These are phyloP conservation scores for Usnea hakonensis DNA, from an alignment of 495 filamentous ascomycete genomes.

Conservation along the genomic window DNA sequence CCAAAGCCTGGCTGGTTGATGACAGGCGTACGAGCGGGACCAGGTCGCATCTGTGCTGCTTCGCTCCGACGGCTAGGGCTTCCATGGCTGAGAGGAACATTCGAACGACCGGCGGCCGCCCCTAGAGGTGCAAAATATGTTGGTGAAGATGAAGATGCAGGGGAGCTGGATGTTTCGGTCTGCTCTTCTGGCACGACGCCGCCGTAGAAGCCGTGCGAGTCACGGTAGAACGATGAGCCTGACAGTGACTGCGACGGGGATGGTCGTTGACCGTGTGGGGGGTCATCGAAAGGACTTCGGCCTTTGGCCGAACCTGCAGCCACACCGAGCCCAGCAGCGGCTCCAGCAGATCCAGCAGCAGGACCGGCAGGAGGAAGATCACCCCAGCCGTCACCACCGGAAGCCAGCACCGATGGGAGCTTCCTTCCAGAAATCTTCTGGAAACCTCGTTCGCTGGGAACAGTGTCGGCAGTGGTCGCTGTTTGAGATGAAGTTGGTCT, in stretches of 20 bases:
- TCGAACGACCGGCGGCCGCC: conserved; percentile 27
- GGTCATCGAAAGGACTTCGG: conserved; percentile 11
- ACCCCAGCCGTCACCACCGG: conserved; percentile 63
- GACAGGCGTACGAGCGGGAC: conserved; percentile 44
- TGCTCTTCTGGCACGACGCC: conserved; percentile 19
- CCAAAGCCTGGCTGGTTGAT: conserved; percentile 35
- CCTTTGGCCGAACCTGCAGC: conserved; percentile 6
- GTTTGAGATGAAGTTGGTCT: conserved; percentile 27
- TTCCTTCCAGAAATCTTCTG: conserved; percentile 64
- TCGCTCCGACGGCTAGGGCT: conserved; percentile 16
- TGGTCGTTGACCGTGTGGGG: conserved; percentile 14
- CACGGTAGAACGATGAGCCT: conserved; percentile 35
- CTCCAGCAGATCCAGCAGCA: conserved; percentile 1
- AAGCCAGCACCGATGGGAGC: conserved; percentile 59
- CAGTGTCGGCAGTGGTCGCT: conserved; percentile 25
- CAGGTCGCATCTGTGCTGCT: conserved; percentile 37
- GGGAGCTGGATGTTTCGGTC: conserved; percentile 24
- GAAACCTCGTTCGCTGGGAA: conserved; percentile 47
- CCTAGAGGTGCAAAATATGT: conserved; percentile 26
- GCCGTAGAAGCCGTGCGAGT: conserved; percentile 35
- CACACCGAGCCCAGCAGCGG: neutral
- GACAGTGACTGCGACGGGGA: conserved; percentile 27
- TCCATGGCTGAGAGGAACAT: neutral
- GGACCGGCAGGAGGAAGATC: conserved; percentile 26
- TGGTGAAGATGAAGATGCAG: conserved; percentile 24